Percentiles rank a stretch among this genome's conserved stretches.
Conservation (phyloP, 345 rosid genomes). For the Noccaea bulbosa region DNA sequence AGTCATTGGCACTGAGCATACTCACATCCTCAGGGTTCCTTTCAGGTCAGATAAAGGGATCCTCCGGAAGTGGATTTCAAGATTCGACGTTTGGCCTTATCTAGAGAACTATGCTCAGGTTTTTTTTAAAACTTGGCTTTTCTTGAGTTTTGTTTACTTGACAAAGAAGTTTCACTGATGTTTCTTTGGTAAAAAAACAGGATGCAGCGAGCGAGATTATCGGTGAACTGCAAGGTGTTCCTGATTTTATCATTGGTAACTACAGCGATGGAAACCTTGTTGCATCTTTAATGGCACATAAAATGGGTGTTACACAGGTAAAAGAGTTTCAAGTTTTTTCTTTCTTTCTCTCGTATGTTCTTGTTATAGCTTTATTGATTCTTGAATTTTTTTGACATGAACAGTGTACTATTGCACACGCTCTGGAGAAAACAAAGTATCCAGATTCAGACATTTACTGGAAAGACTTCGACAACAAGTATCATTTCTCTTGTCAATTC, state of each 20-base stretch:
- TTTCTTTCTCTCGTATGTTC: background rate
- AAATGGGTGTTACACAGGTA: conserved; percentile 95
- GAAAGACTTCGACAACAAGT: conserved; percentile 88
- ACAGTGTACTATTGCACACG: conserved; percentile 99
- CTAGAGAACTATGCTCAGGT: conserved; percentile 92
- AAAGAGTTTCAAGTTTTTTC: conserved; percentile 12
- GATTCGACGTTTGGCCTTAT: conserved; percentile 99
- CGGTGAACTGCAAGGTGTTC: conserved; percentile 82
- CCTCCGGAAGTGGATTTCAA: conserved; percentile 93
- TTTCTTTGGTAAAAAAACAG: conserved; percentile 41
- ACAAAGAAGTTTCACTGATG: background rate
- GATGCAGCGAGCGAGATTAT: conserved; percentile 89
- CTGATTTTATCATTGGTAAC: conserved; percentile 95
- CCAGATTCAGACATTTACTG: conserved; percentile 99
- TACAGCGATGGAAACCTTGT: conserved; percentile 99
- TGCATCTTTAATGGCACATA: conserved; percentile 87
- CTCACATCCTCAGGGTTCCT: conserved; percentile 86
- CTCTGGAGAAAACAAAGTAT: conserved; percentile 97
- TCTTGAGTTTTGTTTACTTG: background rate
- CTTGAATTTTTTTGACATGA: conserved; percentile 15
- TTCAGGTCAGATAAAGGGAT: conserved; percentile 89
- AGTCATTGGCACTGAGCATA: conserved; percentile 88
- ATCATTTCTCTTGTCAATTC: conserved; percentile 97
- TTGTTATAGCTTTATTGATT: conserved; percentile 4
- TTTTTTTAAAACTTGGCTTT: background rate